phyloP scores from a whole-genome alignment of 2,329 filamentous ascomycete species.

The Macrophomina pseudophaseolina region DNA sequence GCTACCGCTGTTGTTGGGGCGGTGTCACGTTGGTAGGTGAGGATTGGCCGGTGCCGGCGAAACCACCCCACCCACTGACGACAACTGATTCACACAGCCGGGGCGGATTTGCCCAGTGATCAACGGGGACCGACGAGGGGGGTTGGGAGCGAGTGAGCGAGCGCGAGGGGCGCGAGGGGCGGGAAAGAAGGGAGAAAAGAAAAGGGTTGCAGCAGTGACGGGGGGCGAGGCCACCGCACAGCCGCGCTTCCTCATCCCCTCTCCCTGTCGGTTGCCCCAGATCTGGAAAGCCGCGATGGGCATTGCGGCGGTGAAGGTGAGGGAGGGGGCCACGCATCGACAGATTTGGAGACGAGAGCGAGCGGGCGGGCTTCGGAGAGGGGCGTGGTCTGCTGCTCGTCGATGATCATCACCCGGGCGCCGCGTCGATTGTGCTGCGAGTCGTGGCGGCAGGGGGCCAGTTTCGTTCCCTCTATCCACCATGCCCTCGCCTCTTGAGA shows the following conservation, averaged over 20 bases:
- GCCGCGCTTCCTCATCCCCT: not conserved
- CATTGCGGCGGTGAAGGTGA: conserved; percentile 5
- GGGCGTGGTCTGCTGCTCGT: not conserved
- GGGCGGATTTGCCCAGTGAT: conserved; percentile 12
- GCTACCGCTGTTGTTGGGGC: not conserved
- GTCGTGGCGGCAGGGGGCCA: not conserved
- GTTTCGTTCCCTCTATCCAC: not conserved
- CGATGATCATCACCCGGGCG: not conserved
- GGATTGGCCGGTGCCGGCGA: not conserved
- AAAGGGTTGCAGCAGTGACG: not conserved
- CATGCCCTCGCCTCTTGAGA: not conserved
- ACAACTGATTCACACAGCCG: conserved; percentile 22
- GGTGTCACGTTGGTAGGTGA: not conserved
- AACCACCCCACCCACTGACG: conserved; percentile 3
- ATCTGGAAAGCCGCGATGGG: conserved; percentile 10
- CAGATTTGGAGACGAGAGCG: not conserved
- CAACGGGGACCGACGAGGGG: not conserved
- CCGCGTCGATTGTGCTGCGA: not conserved
- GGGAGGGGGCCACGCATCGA: not conserved
- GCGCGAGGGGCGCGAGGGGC: not conserved
- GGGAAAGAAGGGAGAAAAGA: not conserved
- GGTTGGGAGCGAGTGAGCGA: not conserved
- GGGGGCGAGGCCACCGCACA: not conserved
- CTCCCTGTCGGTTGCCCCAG: not conserved
- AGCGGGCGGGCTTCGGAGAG: not conserved